Percentiles rank a stretch among this genome's conserved stretches.
These are phyloP conservation scores for Tolypocladium nubicola DNA, from an alignment of 2,329 filamentous ascomycete genomes.

Conservation along the genomic window DNA sequence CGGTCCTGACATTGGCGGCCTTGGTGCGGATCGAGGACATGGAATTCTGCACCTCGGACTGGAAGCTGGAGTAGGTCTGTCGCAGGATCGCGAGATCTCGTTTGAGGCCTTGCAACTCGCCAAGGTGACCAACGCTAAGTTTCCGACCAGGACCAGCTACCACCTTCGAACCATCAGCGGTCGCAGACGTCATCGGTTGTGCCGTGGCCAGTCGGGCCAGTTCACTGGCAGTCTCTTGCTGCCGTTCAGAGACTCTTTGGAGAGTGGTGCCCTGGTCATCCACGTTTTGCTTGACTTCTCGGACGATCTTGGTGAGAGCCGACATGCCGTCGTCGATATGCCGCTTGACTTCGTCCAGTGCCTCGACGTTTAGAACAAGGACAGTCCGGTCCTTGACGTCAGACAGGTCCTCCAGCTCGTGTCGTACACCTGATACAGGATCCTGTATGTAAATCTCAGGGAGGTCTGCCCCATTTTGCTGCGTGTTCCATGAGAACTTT, in stretches of 20 bases:
- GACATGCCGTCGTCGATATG: slow-evolving; percentile 91
- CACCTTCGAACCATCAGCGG: slow-evolving; percentile 28
- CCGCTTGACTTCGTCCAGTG: slow-evolving; percentile 88
- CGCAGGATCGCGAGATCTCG: slow-evolving; percentile 84
- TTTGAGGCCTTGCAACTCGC: slow-evolving; percentile 71
- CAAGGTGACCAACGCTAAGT: slow-evolving; percentile 51
- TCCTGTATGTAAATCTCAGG: slow-evolving; percentile 98
- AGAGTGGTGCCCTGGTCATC: slow-evolving; percentile 75
- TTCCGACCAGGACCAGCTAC: slow-evolving; percentile 25
- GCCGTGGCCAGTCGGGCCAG: slow-evolving; percentile 52
- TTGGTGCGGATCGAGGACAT: slow-evolving; percentile 79
- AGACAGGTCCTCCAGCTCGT: slow-evolving; percentile 84
- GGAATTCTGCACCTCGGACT: slow-evolving; percentile 75
- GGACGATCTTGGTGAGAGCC: slow-evolving; percentile 70
- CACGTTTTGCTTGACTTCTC: slow-evolving; percentile 73
- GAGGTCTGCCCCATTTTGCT: slow-evolving; percentile 82
- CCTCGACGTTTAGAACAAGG: slow-evolving; percentile 87
- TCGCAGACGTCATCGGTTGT: slow-evolving; percentile 30
- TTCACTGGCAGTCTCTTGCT: slow-evolving; percentile 82
- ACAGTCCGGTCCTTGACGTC: slow-evolving; percentile 95
- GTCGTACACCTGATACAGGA: slow-evolving; percentile 86
- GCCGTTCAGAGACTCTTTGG: slow-evolving; percentile 78
- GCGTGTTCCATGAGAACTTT: slow-evolving; percentile 98
- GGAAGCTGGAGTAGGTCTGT: slow-evolving; percentile 87
- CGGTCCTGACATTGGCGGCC: slow-evolving; percentile 68